Evolutionary conservation across 2,329 filamentous ascomycete species (phyloP), one percentile per base, ranked within the genome.

Genomic region (Aspergillus novofumigatus): DNA sequence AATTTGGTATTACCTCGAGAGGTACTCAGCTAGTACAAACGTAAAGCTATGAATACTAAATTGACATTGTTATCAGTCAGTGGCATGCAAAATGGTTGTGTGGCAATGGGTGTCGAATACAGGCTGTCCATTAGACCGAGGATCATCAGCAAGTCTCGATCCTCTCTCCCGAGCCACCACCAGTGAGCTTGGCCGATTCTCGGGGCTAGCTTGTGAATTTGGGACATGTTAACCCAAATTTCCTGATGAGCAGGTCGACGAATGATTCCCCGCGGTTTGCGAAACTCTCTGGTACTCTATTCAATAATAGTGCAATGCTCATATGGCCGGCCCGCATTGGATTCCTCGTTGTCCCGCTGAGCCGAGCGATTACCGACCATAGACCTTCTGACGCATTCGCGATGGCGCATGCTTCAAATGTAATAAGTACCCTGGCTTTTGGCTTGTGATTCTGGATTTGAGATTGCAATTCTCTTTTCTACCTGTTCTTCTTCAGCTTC

Each of bases 331-430:
- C 64, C 61, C 59, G 57, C 32, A 53, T 53, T 51, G 44, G 57
- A 54, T 66, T 62, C 61, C 55, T 59, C 58, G 56, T 65, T 65
- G 59, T 69, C 70, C 71, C 72, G 71, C 65, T 72, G 67, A 73
- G 66, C 72, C 72, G 72, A 74, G 67, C 62, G 66, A 71, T 74
- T 74, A 71, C 72, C 72, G 72, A 72, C 60, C 54, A 62, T 58
- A 53, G 58, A 57, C 52, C 58, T 55, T 64, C 49, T 68, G 66
- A 68, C 65, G 64, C 62, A 68, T 67, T 55, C 51, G 59, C 56
- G 59, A 69, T 70, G 67, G 68, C 66, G 61, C 62, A 62, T 68
- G 64, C 57, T 32, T 53, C 58, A 58, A 65, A 57, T 49, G 61
- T 57, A 62, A 70, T 71, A 72, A 70, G 64, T 65, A 67, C 64